These are phyloP conservation scores for Pseudozyma hubeiensis DNA, from an alignment of 1,284 basidiomycete genomes.

Conservation along the genomic window DNA sequence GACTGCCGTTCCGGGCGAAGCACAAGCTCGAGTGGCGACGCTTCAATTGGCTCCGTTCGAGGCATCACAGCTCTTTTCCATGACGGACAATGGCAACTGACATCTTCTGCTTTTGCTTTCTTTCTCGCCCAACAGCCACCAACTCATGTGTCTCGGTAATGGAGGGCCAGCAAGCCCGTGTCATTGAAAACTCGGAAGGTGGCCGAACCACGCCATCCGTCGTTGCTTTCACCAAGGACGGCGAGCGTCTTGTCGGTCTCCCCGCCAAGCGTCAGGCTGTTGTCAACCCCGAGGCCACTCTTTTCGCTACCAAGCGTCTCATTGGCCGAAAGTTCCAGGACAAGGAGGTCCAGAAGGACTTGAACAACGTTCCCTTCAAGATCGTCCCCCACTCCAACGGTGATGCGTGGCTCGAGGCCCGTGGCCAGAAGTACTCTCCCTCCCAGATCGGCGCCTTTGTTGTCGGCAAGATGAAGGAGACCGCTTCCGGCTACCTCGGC, in stretches of 20 bases:
- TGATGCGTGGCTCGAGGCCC: conserved; percentile 80
- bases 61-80: background rate
- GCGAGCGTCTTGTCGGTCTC: conserved; percentile 82
- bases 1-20: too few species aligned
- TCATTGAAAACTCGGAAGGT: conserved; percentile 98
- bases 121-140: conserved; percentile 46
- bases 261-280: conserved; percentile 98
- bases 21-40: background rate
- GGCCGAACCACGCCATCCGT: conserved; percentile 97
- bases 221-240: conserved; percentile 93
- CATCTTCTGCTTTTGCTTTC: background rate
- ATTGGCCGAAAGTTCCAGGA: conserved; percentile 95
- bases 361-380: conserved; percentile 78
- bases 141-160: conserved; percentile 72
- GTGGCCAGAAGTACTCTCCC: conserved; percentile 74
- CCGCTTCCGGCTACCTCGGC: conserved; percentile 96
- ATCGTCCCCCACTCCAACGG: conserved; percentile 77
- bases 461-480: conserved; percentile 98
- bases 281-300: conserved; percentile 79
- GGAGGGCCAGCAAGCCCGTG: conserved; percentile 89
- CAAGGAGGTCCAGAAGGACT: conserved; percentile 91
- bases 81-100: conserved; percentile 5
- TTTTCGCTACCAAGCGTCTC: conserved; percentile 88
- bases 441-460: conserved; percentile 81
- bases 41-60: background rate